Base-by-base conservation (phyloP, 2,329 filamentous ascomycete species). In the Beauveria bassiana region DNA sequence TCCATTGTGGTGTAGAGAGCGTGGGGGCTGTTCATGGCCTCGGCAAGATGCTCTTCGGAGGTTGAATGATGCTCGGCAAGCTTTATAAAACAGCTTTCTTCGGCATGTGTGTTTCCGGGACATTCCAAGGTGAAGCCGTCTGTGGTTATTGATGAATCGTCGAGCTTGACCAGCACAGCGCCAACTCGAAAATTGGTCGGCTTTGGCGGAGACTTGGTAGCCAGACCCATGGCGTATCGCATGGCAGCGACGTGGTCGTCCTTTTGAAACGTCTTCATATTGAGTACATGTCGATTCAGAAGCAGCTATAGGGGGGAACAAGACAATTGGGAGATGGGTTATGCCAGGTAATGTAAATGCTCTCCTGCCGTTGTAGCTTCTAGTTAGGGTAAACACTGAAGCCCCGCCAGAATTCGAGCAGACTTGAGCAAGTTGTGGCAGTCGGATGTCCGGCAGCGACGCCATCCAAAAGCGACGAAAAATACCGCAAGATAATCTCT, bases 161-260 rank as follows among this genome's bases (percentile, higher is more conserved):
- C 74, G 16, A 79, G 72, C 62, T 86, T 80, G 22, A 95, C 81
- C 45, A 98, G 81, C n/a, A 96, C 74, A n/a, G 95, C 95, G 47
- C 95, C 95, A 24, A 99, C 93, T 63, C 93, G 86, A 78, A 92
- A 99, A 74, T 98, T 98, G 57, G 91, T 92, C 2, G 93, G 89
- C 69, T 89, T 92, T 31, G 91, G 91, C 2, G 91, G 90, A 12
- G 93, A 96, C 65, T 88, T 83, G 42, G 82, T 81, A 14, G 95
- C 93, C 65, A 92, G 80, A n/a, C 81, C 76, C 62, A 98, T 83
- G 43, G 91, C 91, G 61, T 88, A 78, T 60, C 79, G 82, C 79
- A 98, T 89, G 70, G 78, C 78, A 2, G 70, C 74, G 54, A 70
- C 70, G 70, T 84, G 81, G 61, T 82, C 75, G 38, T 72, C 75